Evolutionary conservation across 768 basidiomycete species (phyloP).

Genomic region (Naganishia vishniacii): DNA sequence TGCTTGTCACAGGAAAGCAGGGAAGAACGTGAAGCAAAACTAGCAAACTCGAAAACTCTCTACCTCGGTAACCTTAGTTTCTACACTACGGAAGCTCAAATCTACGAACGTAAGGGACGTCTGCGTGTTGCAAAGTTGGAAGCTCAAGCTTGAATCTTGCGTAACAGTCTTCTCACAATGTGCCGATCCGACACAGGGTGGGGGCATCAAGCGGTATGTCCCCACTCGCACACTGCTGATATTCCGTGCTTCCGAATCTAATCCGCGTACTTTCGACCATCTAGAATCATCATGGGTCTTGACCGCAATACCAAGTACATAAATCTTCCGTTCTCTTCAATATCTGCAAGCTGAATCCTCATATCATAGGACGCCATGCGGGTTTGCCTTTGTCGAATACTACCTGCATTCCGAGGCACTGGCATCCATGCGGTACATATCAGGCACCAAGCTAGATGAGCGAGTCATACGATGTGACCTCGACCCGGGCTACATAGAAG

Average conservation of each 20-base stretch:
- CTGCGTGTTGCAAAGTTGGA: not conserved
- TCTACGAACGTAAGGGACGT: conserved; percentile 43
- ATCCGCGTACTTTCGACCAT: not conserved
- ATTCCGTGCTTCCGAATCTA: too few relatives aligned
- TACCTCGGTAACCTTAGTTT: conserved; percentile 63
- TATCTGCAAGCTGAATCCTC: not conserved
- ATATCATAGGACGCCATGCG: conserved; percentile 46
- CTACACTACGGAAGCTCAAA: conserved; percentile 44
- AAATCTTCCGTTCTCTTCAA: not conserved
- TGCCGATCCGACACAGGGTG: conserved; percentile 41
- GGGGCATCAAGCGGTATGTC: conserved; percentile 44
- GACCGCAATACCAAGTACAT: conserved; percentile 42
- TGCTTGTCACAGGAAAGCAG: conserved; percentile 57
- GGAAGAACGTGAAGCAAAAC: conserved; percentile 60
- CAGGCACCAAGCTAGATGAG: conserved; percentile 97
- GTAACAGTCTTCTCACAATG: conserved; percentile 44
- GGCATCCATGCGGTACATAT: conserved; percentile 85
- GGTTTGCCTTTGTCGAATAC: conserved; percentile 55
- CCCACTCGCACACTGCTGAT: not conserved
- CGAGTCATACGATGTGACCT: conserved; percentile 96
- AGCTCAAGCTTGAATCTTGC: not conserved
- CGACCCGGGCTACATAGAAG: conserved; percentile 93
- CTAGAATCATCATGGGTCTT: conserved; percentile 47
- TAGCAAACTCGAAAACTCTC: conserved; percentile 76
- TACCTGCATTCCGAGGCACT: conserved; percentile 91